Evolutionary conservation across 2,329 filamentous ascomycete species (phyloP), one percentile per base, ranked within the genome.

Genomic region (Ceratocystis ficicola): DNA sequence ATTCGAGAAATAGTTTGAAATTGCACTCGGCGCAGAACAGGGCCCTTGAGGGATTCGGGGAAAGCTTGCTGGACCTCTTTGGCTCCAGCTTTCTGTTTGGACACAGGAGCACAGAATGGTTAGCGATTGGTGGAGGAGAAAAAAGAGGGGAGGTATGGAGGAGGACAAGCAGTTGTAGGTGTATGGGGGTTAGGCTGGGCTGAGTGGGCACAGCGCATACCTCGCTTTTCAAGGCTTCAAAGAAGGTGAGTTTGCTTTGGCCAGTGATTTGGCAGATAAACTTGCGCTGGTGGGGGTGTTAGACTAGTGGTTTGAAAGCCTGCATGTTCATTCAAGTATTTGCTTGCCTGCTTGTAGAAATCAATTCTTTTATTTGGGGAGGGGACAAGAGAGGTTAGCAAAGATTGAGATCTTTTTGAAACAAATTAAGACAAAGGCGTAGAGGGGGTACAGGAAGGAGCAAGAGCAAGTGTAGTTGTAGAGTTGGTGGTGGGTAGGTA

Each of bases 181-280:
- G 50, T 48, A 52, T n/a, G 52, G 44, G 44, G 15, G 62, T 30
- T 17, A 32, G 44, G 22, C 20, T 61, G 10, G 78, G 17, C 41
- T 30, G 30, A 36, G 63, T 28, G n/a, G 25, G 17, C n/a, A 61
- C 15, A 44, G 50, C 30, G 36, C 86, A 70, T 81, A 95, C 90
- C 84, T 96, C 91, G 77, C 90, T 95, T 75, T 89, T 86, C 36
- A 93, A 82, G 30, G 94, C 94, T 70, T 96, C 90, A 72, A 96
- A 96, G 75, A 95, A 99, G 2, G 85, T 93, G 70, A 96, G 80
- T 64, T 88, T 88, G 36, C 91, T 95, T 74, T 95, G 93, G 65
- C 94, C 94, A 12, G 91, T 96, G 70, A 97, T 95, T 74, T 95
- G 89, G 76, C 95, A 96, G 68, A 95, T 96, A 75, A 97, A 99